Evolutionary conservation across 345 rosid genomes (phyloP).

Genomic region (Lumnitzera racemosa): DNA sequence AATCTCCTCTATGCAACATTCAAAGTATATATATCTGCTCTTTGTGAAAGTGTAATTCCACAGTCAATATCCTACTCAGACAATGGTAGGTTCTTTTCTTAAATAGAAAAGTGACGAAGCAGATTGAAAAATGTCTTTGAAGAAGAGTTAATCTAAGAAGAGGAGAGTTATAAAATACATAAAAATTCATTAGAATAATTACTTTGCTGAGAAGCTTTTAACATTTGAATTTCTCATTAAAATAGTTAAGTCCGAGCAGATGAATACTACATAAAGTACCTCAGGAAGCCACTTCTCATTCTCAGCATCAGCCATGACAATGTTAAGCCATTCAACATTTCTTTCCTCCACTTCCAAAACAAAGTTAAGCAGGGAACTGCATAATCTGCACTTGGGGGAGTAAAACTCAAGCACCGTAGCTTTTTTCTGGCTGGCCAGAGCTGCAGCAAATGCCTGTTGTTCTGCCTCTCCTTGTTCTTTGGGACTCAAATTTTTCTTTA

Average conservation of each 20-base stretch:
- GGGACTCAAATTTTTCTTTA: conserved; percentile 30
- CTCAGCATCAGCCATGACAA: conserved; percentile 93
- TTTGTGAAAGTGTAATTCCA: no score
- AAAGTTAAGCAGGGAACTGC: conserved; percentile 64
- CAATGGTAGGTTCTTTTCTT: no score
- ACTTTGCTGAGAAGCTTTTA: background rate
- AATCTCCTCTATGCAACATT: no score
- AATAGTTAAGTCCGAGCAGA: no score
- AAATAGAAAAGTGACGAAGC: no score
- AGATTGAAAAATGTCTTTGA: no score
- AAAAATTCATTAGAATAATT: background rate
- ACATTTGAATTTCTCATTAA: no score
- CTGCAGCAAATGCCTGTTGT: conserved; percentile 76
- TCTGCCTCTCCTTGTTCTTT: conserved; percentile 85
- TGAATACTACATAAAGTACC: conserved; percentile 25
- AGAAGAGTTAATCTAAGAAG: no score
- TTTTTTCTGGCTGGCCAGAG: conserved; percentile 68
- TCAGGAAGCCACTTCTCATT: conserved; percentile 93
- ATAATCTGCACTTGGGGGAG: conserved; percentile 84
- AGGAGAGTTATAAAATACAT: background rate
- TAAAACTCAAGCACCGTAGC: conserved; percentile 82
- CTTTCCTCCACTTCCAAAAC: conserved; percentile 63
- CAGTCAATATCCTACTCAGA: no score
- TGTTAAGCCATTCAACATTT: conserved; percentile 67
- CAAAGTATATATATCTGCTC: no score